phyloP scores from a whole-genome alignment of 2,329 filamentous ascomycete genomes.

The Curvularia sp. region DNA sequence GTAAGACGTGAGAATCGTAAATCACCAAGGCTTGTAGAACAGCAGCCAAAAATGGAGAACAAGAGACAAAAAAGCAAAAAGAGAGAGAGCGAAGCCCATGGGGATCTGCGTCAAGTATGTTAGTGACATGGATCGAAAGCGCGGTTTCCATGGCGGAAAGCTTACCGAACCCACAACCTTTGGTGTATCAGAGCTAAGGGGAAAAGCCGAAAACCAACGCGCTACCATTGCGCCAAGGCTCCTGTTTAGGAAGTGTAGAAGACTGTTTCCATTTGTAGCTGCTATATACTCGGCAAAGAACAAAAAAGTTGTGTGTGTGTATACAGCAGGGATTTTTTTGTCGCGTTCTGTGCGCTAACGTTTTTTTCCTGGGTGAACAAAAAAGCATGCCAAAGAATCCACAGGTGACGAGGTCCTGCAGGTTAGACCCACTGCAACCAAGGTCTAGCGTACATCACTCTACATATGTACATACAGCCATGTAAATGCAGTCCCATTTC shows the following conservation, averaged over 20 bases:
- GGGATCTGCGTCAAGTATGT: conserved; percentile 4
- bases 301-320: neutral
- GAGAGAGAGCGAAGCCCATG: conserved; percentile 17
- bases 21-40: neutral
- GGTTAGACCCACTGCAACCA: neutral
- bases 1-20: neutral
- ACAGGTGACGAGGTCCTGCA: neutral
- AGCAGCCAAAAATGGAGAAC: neutral
- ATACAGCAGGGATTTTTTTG: no score
- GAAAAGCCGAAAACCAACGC: conserved; percentile 38
- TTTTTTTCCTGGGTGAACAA: neutral
- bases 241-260: conserved; percentile 20
- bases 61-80: conserved; percentile 17
- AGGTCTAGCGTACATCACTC: no score
- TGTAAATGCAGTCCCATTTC: neutral
- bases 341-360: neutral
- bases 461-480: neutral
- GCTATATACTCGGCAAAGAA: neutral
- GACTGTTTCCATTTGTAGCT: conserved; percentile 4
- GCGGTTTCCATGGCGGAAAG: conserved; percentile 8
- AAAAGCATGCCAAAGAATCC: neutral
- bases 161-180: conserved; percentile 35
- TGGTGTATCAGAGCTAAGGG: conserved; percentile 23
- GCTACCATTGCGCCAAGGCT: conserved; percentile 39
- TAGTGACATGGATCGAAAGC: conserved; percentile 14